Evolutionary conservation across 345 rosid species (phyloP).

Genomic region (Acer yangbiense): DNA sequence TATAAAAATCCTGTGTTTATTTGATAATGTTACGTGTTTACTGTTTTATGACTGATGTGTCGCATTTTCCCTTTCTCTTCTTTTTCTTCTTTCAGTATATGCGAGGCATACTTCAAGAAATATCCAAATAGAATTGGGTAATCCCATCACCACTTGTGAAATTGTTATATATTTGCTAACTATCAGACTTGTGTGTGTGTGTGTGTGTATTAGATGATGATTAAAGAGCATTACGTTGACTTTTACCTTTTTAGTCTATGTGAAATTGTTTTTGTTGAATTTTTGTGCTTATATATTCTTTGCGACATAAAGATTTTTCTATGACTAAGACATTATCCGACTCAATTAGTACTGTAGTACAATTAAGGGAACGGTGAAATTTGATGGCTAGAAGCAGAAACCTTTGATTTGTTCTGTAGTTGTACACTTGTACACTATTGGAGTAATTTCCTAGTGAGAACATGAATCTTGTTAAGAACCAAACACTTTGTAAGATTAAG

Average conservation of each 20-base stretch:
- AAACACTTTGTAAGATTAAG: not conserved
- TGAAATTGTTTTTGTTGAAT: not conserved
- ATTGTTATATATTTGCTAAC: not conserved
- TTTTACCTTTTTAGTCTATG: not conserved
- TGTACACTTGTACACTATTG: not conserved
- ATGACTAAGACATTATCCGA: not conserved
- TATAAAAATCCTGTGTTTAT: not conserved
- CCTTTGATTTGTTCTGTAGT: not conserved
- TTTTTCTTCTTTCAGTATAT: constrained; percentile 59
- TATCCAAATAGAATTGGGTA: constrained; percentile 83
- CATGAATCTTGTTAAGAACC: not conserved
- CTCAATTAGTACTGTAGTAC: not conserved
- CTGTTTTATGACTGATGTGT: constrained; percentile 21
- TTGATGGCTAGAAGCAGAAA: not conserved
- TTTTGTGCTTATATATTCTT: not conserved
- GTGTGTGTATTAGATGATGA: not conserved
- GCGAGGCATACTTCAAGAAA: constrained; percentile 93
- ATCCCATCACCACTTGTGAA: constrained; percentile 11
- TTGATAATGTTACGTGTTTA: not conserved
- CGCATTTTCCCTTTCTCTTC: not conserved
- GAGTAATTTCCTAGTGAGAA: not conserved
- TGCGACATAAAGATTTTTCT: not conserved
- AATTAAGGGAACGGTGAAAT: not conserved
- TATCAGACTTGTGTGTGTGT: not conserved
- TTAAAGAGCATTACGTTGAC: not conserved